A percentile compares a stretch with the other conserved stretches of the same genome.
These are phyloP conservation scores for Vitis hybrid DNA, from an alignment of 177 flowering plant species.

Conservation along the genomic window DNA sequence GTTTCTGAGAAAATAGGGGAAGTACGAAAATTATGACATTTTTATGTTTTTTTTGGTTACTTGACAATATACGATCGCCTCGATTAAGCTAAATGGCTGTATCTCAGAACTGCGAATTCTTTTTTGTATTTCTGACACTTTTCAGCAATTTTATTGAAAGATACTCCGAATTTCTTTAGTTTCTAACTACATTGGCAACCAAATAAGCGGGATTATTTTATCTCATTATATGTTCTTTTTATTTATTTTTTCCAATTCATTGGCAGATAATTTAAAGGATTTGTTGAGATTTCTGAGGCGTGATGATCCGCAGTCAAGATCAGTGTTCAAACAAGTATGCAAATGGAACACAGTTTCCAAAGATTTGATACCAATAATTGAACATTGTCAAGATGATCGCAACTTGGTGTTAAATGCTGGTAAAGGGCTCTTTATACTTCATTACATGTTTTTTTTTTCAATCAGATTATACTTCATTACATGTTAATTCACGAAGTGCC, in stretches of 20 bases:
- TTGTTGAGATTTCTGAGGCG: constrained; percentile 84
- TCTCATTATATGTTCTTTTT: not conserved
- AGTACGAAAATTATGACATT: not conserved
- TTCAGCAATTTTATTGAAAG: no score
- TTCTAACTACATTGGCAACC: no score
- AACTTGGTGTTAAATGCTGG: constrained; percentile 78
- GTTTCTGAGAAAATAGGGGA: not conserved
- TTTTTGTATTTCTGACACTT: no score
- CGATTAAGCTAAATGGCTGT: no score
- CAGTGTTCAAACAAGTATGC: constrained; percentile 90
- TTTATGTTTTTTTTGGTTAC: not conserved
- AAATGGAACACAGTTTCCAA: constrained; percentile 77
- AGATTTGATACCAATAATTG: constrained; percentile 83
- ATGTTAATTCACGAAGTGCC: not conserved
- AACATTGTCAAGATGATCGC: constrained; percentile 61
- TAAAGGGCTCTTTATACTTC: constrained; percentile 9
- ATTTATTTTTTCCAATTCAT: not conserved
- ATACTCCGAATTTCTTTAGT: no score
- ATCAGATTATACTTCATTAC: no score
- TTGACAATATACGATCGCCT: no score
- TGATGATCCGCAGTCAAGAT: constrained; percentile 77
- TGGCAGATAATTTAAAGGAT: constrained; percentile 90
- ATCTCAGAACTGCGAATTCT: no score
- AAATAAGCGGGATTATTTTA: not conserved
- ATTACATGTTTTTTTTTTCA: not conserved